A percentile compares a stretch with the other conserved stretches of the same genome.
Evolutionary conservation across 495 filamentous ascomycete species (phyloP).

Genomic region (Oleoguttula mirabilis): DNA sequence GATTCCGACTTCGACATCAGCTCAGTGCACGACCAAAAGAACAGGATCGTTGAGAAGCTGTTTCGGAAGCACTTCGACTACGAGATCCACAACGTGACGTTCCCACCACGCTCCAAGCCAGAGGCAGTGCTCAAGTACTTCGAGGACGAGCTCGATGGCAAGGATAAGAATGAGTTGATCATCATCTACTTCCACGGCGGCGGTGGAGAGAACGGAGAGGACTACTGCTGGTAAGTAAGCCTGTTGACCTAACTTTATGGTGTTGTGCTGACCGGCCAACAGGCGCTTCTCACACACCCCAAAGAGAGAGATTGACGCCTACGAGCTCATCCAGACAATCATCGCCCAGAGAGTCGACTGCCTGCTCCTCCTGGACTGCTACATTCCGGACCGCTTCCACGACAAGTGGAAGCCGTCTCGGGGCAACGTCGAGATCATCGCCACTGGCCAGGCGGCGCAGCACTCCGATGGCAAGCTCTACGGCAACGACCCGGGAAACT

Average conservation of each 20-base stretch:
- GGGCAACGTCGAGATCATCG: conserved; percentile 12
- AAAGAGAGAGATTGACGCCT: conserved; percentile 1
- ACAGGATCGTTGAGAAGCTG: background rate
- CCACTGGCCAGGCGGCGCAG: background rate
- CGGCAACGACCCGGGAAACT: background rate
- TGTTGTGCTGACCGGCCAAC: background rate
- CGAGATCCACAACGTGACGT: background rate
- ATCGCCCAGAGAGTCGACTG: background rate
- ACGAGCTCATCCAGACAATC: conserved; percentile 3
- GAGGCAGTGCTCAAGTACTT: background rate
- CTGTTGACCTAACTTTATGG: background rate
- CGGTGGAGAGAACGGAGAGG: background rate
- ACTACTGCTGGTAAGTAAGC: conserved; percentile 1
- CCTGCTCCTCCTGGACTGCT: conserved; percentile 8
- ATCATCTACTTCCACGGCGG: conserved; percentile 11
- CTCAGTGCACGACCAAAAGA: background rate
- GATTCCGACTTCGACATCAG: too few relatives aligned
- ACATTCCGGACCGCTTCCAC: background rate
- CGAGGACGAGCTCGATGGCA: background rate
- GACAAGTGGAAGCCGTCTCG: background rate
- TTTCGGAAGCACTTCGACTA: conserved; percentile 1
- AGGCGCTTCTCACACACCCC: background rate
- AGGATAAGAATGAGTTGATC: conserved; percentile 1
- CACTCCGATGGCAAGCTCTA: background rate
- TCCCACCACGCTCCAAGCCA: background rate